Percentiles rank a stretch among this genome's conserved stretches.
phyloP scores from a whole-genome alignment of 2,329 filamentous ascomycete genomes.

The Macrophomina pseudophaseolina region DNA sequence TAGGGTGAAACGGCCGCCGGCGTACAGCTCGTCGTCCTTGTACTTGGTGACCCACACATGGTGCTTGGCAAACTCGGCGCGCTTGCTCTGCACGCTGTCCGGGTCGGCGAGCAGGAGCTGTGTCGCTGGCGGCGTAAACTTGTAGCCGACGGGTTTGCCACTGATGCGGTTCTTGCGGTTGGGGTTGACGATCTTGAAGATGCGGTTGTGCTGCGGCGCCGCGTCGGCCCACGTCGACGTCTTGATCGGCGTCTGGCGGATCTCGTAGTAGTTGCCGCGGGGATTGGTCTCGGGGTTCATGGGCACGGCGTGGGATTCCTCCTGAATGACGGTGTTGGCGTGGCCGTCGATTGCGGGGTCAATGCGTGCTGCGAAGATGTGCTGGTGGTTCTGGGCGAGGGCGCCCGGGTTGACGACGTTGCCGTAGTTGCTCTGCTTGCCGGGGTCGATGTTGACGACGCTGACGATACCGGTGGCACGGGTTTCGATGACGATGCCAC shows the following conservation, averaged over 20 bases:
- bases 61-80: slow-evolving; percentile 56
- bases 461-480: slow-evolving; percentile 71
- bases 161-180: slow-evolving; percentile 51
- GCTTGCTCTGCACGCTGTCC: slow-evolving; percentile 50
- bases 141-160: slow-evolving; percentile 55
- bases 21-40: slow-evolving; percentile 57
- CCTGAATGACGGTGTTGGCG: slow-evolving; percentile 59
- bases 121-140: slow-evolving; percentile 53
- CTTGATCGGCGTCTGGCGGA: slow-evolving; percentile 56
- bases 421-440: slow-evolving; percentile 60
- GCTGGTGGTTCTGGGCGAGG: slow-evolving; percentile 72
- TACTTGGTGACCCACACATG: slow-evolving; percentile 62
- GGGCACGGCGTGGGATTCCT: slow-evolving; percentile 58
- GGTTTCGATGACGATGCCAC: slow-evolving; percentile 65
- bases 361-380: slow-evolving; percentile 69
- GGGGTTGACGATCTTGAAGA: slow-evolving; percentile 61
- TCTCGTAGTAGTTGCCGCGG: slow-evolving; percentile 64
- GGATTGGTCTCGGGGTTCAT: slow-evolving; percentile 63
- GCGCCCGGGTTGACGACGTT: slow-evolving; percentile 69
- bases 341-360: slow-evolving; percentile 67
- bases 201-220: slow-evolving; percentile 59
- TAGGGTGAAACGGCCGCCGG: slow-evolving; percentile 55
- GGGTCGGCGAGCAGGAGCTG: slow-evolving; percentile 57
- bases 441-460: slow-evolving; percentile 64
- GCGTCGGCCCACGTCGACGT: slow-evolving; percentile 58